Percentiles rank a stretch among this genome's conserved stretches.
phyloP scores from a whole-genome alignment of 495 filamentous ascomycete genomes.

The Aspergillus baeticus region DNA sequence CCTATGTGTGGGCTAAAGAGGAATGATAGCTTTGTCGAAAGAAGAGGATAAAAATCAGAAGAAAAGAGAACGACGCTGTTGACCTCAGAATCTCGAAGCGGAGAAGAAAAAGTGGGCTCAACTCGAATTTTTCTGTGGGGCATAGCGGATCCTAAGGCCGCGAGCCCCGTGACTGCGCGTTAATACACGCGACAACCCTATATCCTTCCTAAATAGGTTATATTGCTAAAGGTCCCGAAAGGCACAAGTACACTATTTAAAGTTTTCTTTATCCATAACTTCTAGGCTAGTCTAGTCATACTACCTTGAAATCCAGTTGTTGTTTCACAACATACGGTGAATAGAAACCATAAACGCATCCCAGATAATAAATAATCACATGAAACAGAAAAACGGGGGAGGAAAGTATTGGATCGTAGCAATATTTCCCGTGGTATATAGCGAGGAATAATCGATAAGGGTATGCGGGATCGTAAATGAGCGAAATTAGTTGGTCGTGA shows the following conservation, averaged over 20 bases:
- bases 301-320: neutral
- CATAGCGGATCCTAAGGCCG: conserved; percentile 25
- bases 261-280: neutral
- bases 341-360: conserved; percentile 13
- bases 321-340: neutral
- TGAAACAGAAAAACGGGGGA: conserved; percentile 6
- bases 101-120: conserved; percentile 14
- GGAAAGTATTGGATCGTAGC: conserved; percentile 10
- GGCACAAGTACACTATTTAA: neutral
- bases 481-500: conserved; percentile 28
- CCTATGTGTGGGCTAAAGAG: neutral
- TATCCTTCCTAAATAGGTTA: conserved; percentile 13
- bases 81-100: conserved; percentile 10
- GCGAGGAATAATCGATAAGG: conserved; percentile 6
- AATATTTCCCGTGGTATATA: conserved; percentile 25
- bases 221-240: neutral
- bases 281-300: neutral
- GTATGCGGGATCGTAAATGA: conserved; percentile 18
- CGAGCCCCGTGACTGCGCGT: conserved; percentile 19
- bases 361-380: conserved; percentile 1
- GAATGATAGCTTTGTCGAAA: neutral
- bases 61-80: neutral
- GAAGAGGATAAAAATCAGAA: neutral
- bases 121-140: conserved; percentile 21
- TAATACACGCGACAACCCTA: conserved; percentile 18